These are phyloP conservation scores for Populus ilicifolia DNA, from an alignment of 345 rosid species.

Conservation along the genomic window DNA sequence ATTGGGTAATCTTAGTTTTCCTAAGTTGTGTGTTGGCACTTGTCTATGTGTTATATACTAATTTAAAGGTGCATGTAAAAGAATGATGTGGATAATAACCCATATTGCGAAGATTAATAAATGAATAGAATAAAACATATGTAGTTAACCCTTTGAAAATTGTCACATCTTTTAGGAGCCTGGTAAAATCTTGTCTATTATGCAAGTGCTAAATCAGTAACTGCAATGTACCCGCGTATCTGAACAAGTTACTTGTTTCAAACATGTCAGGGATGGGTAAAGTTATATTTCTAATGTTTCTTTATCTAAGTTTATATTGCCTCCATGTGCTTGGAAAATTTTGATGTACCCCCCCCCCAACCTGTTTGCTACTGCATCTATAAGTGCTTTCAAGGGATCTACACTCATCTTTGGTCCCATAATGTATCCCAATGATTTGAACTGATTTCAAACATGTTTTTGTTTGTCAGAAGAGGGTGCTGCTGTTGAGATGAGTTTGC, in stretches of 20 bases:
- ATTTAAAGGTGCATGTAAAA: background rate
- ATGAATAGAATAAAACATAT: background rate
- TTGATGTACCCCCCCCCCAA: background rate
- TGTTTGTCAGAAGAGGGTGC: background rate
- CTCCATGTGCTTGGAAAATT: background rate
- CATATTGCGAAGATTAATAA: background rate
- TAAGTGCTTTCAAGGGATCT: background rate
- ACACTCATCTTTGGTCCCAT: background rate
- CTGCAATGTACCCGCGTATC: background rate
- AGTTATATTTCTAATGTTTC: background rate
- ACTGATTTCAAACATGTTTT: background rate
- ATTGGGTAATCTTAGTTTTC: background rate
- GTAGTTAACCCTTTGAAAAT: background rate
- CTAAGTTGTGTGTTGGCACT: background rate
- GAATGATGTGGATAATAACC: background rate
- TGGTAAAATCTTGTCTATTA: background rate
- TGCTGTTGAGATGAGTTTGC: conserved; percentile 35
- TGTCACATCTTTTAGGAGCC: background rate
- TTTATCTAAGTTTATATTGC: background rate
- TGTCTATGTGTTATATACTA: background rate
- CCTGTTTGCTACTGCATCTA: background rate
- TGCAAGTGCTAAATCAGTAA: background rate
- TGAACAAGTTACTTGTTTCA: background rate
- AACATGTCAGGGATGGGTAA: background rate
- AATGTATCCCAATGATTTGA: background rate